A percentile compares a stretch with the other conserved stretches of the same genome.
These are phyloP conservation scores for Silene uniflora DNA, from an alignment of 148 eudicot genomes.

Conservation along the genomic window DNA sequence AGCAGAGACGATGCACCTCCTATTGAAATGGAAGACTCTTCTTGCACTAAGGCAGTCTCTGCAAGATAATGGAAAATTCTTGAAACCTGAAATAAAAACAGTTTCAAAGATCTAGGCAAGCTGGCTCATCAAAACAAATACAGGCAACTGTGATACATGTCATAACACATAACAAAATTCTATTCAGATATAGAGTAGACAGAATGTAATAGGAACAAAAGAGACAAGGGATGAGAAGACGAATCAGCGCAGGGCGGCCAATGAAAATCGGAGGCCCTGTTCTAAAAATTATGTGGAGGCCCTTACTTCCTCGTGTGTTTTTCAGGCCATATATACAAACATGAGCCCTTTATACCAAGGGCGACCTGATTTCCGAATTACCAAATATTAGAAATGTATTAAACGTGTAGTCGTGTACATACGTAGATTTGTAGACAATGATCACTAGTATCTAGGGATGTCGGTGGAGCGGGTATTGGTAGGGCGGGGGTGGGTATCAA, in stretches of 20 bases:
- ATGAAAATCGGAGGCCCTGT: too few relatives aligned
- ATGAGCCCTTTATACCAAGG: too few relatives aligned
- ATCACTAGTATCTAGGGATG: too few relatives aligned
- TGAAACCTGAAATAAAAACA: conserved; percentile 50
- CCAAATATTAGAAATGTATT: too few relatives aligned
- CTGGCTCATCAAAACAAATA: not conserved
- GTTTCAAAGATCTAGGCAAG: conserved; percentile 16
- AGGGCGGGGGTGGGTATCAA: too few relatives aligned
- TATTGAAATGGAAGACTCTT: conserved; percentile 32
- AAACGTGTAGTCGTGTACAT: too few relatives aligned
- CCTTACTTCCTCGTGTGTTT: too few relatives aligned
- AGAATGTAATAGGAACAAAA: not conserved
- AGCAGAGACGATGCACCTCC: conserved; percentile 30
- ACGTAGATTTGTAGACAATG: too few relatives aligned
- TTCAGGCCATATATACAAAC: too few relatives aligned
- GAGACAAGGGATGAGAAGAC: conserved; percentile 6
- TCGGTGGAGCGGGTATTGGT: too few relatives aligned
- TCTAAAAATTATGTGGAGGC: too few relatives aligned
- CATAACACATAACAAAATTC: not conserved
- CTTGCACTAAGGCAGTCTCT: conserved; percentile 37
- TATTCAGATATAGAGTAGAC: conserved; percentile 5
- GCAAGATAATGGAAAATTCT: conserved; percentile 49
- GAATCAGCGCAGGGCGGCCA: not conserved
- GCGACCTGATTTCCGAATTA: too few relatives aligned
- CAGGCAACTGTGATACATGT: not conserved